Evolutionary conservation across 169 alveolate genomes (phyloP).

Genomic region (Plasmodium berghei): DNA sequence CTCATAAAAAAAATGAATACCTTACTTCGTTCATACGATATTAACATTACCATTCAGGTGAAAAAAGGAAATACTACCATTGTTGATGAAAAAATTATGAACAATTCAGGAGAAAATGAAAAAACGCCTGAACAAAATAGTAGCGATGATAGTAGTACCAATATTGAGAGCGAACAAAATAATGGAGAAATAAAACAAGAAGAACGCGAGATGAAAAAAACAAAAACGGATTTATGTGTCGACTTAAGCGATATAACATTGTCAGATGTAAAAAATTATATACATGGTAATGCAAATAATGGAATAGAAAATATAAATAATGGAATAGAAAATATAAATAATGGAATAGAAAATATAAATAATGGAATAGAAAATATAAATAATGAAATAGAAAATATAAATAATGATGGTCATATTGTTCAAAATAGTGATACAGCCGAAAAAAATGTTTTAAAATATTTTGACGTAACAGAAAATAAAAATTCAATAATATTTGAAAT

Average conservation of each 20-base stretch:
- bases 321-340: neutral
- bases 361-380: neutral
- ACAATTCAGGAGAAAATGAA: neutral
- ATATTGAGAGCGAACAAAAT: neutral
- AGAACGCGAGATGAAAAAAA: neutral
- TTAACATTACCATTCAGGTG: conserved; percentile 13
- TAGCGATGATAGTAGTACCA: neutral
- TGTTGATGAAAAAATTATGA: neutral
- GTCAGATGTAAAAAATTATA: conserved; percentile 32
- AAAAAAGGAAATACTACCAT: neutral
- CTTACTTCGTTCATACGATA: conserved; percentile 22
- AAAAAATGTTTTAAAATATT: conserved; percentile 39
- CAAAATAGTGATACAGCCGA: neutral
- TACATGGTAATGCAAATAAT: neutral
- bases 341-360: neutral
- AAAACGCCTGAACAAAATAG: neutral
- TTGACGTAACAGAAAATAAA: conserved; percentile 45
- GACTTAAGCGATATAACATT: conserved; percentile 39
- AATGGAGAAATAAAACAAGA: neutral
- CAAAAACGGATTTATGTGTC: neutral
- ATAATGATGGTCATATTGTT: too few species aligned
- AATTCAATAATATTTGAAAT: conserved; percentile 49
- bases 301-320: neutral
- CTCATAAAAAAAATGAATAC: conserved; percentile 34
- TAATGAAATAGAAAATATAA: neutral